Base-by-base conservation (phyloP, 176 grass and related monocot species). In the Avena eriantha region DNA sequence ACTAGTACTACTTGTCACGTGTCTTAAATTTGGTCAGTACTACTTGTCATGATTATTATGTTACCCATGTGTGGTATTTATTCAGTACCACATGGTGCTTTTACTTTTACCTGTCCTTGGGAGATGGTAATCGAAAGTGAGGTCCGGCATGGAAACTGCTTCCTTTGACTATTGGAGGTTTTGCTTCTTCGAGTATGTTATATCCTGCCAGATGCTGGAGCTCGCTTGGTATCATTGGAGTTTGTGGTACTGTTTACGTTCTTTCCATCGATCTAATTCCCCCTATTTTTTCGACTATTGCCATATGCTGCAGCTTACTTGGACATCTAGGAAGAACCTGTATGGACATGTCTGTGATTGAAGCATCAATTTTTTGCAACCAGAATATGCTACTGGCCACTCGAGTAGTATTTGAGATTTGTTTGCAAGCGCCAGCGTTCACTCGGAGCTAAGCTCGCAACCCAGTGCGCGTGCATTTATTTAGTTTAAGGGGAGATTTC, bases 141-240 rank as follows among this genome's bases (percentile, higher is more conserved):
- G 89, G 88, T 88, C 85, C 87, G 41, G 51, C 85, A 88, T 91
- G 81, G 85, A 81, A 81, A 91, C 53, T 91, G 81, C 85, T 91
- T 88, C 85, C 89, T 88, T 91, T 88, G 69, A 81, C 76, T 87
- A 91, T 69, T 87, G 29, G 17, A 6, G 34, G 31, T 59, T 80
- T 91, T 81, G 85, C 41, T 74, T 76, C 76, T 68, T 61, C 85
- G 5, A 91, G 85, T 39, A 87, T 22, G 81, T 11, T 84, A 23
- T 23, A 79, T 65, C 46, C 67, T 50, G 41, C 12, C 66, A 24
- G 31, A 89, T 81, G 69, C 3, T 53, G 21, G 33, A 79, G 15
- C 49, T 76, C 35, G 12, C 76, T 19, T 41, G 4, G 13, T 73
- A 53, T 33, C 66, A 46, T 80, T 69, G 13, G 68, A 56, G 69